Conservation (phyloP, 1,139 yeast species). For the Yamadazyma sp. region DNA sequence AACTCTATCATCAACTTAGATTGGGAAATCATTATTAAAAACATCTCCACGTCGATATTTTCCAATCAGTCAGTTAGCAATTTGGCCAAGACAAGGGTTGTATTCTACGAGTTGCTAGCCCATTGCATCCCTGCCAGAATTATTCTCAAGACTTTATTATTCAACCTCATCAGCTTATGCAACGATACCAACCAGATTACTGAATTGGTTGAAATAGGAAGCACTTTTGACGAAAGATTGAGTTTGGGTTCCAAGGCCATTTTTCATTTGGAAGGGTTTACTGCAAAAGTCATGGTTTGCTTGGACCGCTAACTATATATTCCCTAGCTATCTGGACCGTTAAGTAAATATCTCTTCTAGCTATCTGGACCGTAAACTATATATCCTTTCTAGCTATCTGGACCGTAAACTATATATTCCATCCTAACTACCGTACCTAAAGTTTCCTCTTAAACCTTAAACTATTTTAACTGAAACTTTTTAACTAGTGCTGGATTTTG, state of each 20-base stretch:
- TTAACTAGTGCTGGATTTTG: conserved; percentile 29
- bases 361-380: too few species aligned
- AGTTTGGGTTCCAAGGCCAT: conserved; percentile 86
- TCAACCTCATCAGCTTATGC: conserved; percentile 50
- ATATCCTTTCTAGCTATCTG: too few species aligned
- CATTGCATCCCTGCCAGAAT: conserved; percentile 91
- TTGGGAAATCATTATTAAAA: conserved; percentile 79
- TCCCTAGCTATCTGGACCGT: too few species aligned
- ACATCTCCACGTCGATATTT: conserved; percentile 60
- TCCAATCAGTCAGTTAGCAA: conserved; percentile 68
- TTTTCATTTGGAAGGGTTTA: conserved; percentile 92
- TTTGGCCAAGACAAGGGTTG: conserved; percentile 70
- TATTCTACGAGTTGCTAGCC: conserved; percentile 79
- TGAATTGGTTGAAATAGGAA: conserved; percentile 64
- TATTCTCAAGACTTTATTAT: conserved; percentile 67
- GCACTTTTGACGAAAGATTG: conserved; percentile 83
- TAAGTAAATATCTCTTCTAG: too few species aligned
- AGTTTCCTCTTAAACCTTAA: too few species aligned
- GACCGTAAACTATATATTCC: background rate
- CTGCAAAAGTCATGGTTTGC: conserved; percentile 80
- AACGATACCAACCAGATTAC: conserved; percentile 35
- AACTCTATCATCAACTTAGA: conserved; percentile 55
- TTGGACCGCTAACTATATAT: conserved; percentile 21
- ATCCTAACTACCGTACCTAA: background rate
- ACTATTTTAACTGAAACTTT: too few species aligned